Conservation (phyloP, 805 yeast species). For the Yarrowia sp. region DNA sequence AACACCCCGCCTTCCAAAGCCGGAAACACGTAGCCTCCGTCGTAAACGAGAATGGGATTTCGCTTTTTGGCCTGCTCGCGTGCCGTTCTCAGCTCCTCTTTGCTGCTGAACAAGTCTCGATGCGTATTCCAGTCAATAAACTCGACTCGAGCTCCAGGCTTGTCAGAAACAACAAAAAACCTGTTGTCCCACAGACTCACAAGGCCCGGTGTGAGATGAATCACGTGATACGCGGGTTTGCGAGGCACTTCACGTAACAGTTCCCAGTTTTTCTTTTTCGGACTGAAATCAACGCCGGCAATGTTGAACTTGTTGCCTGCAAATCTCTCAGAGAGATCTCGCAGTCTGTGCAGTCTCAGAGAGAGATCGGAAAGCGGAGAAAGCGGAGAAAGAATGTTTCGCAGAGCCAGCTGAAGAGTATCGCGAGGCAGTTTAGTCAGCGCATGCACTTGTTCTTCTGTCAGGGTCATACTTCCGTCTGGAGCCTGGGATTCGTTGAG, state of each 20-base stretch:
- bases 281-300: neutral
- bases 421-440: neutral
- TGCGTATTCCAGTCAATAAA: neutral
- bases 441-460: neutral
- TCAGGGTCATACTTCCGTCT: neutral
- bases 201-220: neutral
- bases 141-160: neutral
- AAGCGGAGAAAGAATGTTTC: neutral
- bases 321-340: neutral
- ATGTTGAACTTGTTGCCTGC: neutral
- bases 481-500: neutral
- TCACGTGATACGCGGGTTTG: neutral
- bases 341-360: neutral
- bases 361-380: conserved; percentile 14
- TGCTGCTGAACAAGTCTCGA: neutral
- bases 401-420: neutral
- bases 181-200: conserved; percentile 20
- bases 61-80: neutral
- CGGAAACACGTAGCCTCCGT: neutral
- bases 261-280: neutral
- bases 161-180: neutral
- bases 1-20: neutral
- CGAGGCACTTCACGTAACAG: conserved; percentile 11
- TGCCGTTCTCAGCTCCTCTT: neutral
- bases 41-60: neutral